Evolutionary conservation across 2,329 filamentous ascomycete species (phyloP), one percentile per base, ranked within the genome.

Genomic region (Lasiodiplodia theobromae): DNA sequence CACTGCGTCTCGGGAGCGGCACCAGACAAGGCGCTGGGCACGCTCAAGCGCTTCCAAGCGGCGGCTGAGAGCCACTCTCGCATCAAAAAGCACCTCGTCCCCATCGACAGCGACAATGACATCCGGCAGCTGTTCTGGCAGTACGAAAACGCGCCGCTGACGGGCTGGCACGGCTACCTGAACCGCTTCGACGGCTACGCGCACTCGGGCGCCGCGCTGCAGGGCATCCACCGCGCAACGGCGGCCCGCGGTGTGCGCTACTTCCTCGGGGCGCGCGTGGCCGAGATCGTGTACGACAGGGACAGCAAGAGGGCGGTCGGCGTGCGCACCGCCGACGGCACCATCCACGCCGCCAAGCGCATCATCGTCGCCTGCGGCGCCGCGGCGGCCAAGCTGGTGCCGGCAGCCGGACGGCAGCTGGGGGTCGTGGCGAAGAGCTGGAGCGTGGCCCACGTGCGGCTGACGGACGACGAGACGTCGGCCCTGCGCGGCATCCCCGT

Each of bases 181-280:
- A 90, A 90, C 73, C 79, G 78, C 3, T 82, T 85, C 6, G 86
- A 84, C 12, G 86, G 87, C 1, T 89, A 88, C 67, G 86, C 86
- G 0, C 86, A 88, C 69, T 84, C 86, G 0, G 82, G 81, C 0
- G 82, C 88, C 68, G 83, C 87, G 0, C 73, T 89, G 7, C 77
- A 77, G 5, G 83, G 82, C 0, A 78, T 86, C 0, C 84, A 77
- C 58, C 70, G 85, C 71, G 73, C 79, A 0, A 81, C 81, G 0
- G 80, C 81, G 2, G 78, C 80, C 2, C 77, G 75, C 10, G 82
- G 83, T 3, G 81, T 84, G 4, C 76, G 77, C 37, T 83, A 86
- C 70, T 77, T 80, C 57, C 76, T 85, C 0, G 82, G 84, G 0
- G 74, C 77, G 7, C 74, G 76, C 5, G 73, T 77, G 16, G 69